These are phyloP conservation scores for Jaapia argillacea DNA, from an alignment of 768 basidiomycete genomes.

Conservation along the genomic window DNA sequence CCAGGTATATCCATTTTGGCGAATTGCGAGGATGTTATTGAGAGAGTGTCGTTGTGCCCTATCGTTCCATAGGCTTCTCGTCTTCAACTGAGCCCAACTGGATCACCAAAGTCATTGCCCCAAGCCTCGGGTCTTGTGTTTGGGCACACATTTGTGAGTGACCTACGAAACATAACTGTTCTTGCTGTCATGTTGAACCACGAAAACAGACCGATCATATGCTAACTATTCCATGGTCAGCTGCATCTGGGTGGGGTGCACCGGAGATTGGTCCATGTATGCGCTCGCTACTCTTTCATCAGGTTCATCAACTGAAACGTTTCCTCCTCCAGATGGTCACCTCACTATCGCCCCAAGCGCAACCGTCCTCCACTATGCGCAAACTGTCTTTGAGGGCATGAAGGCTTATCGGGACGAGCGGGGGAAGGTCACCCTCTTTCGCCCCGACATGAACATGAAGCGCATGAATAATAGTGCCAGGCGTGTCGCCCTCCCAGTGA, in stretches of 20 bases:
- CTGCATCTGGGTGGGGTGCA: constrained; percentile 64
- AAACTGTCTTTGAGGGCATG: constrained; percentile 87
- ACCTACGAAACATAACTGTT: not conserved
- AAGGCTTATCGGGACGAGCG: constrained; percentile 78
- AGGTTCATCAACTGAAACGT: too few relatives aligned
- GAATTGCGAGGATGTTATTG: not conserved
- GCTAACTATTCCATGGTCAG: constrained; percentile 67
- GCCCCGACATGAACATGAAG: constrained; percentile 97
- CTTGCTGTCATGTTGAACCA: not conserved
- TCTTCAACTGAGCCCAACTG: constrained; percentile 38
- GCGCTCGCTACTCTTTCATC: too few relatives aligned
- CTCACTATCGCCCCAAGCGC: constrained; percentile 66
- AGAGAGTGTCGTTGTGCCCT: not conserved
- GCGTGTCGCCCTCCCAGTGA: constrained; percentile 68
- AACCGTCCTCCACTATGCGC: constrained; percentile 90
- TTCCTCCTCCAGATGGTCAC: constrained; percentile 44
- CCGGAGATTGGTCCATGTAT: constrained; percentile 80
- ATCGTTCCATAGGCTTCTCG: constrained; percentile 32
- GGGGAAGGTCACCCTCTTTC: constrained; percentile 75
- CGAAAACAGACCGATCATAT: constrained; percentile 70
- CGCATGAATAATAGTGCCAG: constrained; percentile 83
- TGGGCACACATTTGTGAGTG: constrained; percentile 73
- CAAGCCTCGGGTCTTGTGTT: constrained; percentile 64
- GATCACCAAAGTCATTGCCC: constrained; percentile 51
- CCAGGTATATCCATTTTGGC: constrained; percentile 30